Conservation (phyloP, 140 eudicot genomes). For the Cichorium intybus region DNA sequence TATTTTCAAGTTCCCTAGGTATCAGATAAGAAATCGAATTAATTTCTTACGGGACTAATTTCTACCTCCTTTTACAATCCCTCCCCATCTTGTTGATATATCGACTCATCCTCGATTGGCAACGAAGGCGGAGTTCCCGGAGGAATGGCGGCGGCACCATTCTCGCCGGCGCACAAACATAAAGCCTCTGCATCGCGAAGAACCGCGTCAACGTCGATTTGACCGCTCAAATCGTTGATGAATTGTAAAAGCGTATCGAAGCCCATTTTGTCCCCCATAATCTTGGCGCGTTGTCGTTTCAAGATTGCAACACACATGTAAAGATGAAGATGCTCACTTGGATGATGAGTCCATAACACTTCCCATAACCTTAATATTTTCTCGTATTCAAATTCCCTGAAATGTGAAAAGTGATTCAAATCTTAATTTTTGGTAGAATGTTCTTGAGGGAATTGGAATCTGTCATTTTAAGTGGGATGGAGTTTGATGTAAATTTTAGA, state of each 20-base stretch:
- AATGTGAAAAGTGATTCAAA: no score
- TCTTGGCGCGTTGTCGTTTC: constrained; percentile 65
- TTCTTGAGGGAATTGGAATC: no score
- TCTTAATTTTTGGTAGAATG: no score
- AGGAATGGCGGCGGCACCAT: constrained; percentile 69
- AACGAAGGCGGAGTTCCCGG: constrained; percentile 87
- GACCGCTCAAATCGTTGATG: constrained; percentile 78
- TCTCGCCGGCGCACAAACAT: constrained; percentile 79
- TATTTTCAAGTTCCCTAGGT: no score
- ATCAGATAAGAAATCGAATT: background rate
- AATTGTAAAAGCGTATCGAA: constrained; percentile 84
- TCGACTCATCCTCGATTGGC: constrained; percentile 46
- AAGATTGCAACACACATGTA: constrained; percentile 79
- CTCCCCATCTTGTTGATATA: constrained; percentile 54
- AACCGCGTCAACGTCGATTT: constrained; percentile 60
- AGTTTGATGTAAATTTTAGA: no score
- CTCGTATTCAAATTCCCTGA: constrained; percentile 87
- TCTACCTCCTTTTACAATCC: constrained; percentile 18
- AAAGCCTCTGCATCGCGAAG: constrained; percentile 89
- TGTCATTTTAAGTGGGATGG: no score
- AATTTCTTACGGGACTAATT: background rate
- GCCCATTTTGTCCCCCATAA: constrained; percentile 94
- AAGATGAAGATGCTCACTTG: constrained; percentile 82
- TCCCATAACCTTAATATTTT: constrained; percentile 75
- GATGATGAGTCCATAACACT: constrained; percentile 80